Evolutionary conservation across 352 stramenopile genomes (phyloP), one percentile per base, ranked within the genome.

Genomic region (Phytophthora macrochlamydospora): DNA sequence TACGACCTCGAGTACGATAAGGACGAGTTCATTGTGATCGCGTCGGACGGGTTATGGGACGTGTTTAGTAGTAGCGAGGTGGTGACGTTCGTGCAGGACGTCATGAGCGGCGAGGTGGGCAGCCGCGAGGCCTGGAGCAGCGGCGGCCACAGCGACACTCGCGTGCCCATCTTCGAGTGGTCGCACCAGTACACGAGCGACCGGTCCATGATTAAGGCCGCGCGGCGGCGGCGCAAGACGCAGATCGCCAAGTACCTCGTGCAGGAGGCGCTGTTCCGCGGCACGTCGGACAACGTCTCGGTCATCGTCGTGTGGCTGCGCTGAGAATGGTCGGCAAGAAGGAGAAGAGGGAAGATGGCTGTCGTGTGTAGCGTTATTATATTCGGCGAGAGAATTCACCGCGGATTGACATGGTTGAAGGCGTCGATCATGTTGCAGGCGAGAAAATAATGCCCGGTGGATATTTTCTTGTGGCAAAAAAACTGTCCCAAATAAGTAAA

Each of bases 21-120:
- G 58, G 87, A 97, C 69, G 78, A 97, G 51, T 98, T 98, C 58
- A 92, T 97, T 68, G 94, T 98, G 59, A 71, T 98, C 31, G 94
- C 94, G 18, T 97, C 85, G 14, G 94, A 98, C 56, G 94, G 94
- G 0, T 76, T 98, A 2, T 98, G 94, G 94, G 94, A 98, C 58
- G 92, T 98, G 30, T 98, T 98, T 60, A 92, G 77, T 9, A 97
- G 84, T 55, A 89, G 97, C 37, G 89, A 98, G 61, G 91, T 93
- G 14, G 88, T 98, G 13, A 87, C 88, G 37, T 98, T 98, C 69
- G 92, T 98, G 38, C 83, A 95, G 53, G 83, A 96, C 49, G 85
- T 97, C 30, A 83, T 97, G 73, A 87, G 81, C 28, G 91, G 89
- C 30, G 87, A 94, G 51, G 57, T 97, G 6, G 89, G 90, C 12